These are phyloP conservation scores for Agaricus sinodeliciosus DNA, from an alignment of 768 basidiomycete species.

Conservation along the genomic window DNA sequence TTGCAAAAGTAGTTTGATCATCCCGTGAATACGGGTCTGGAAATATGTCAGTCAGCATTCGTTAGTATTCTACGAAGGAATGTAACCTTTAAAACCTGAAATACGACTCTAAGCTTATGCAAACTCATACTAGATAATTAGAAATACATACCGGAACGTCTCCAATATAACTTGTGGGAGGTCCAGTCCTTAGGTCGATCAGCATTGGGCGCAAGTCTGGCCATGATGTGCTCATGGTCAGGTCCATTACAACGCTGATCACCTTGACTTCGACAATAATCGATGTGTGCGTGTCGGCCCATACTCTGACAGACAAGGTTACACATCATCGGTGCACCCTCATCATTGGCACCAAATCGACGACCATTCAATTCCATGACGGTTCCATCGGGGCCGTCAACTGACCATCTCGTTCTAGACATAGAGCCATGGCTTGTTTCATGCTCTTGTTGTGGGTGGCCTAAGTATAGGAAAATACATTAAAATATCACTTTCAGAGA, in stretches of 20 bases:
- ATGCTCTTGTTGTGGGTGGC: constrained; percentile 53
- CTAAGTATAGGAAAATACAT: constrained; percentile 22
- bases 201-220: constrained; percentile 39
- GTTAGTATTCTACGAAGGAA: background rate
- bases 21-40: constrained; percentile 56
- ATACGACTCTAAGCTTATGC: background rate
- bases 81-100: constrained; percentile 48
- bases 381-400: constrained; percentile 45
- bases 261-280: constrained; percentile 41
- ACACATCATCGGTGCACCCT: constrained; percentile 61
- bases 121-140: background rate
- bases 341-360: constrained; percentile 45
- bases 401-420: constrained; percentile 49
- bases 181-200: constrained; percentile 44
- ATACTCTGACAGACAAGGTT: constrained; percentile 47
- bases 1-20: constrained; percentile 44
- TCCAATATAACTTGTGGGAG: constrained; percentile 50
- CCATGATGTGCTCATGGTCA: constrained; percentile 40
- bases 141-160: constrained; percentile 40
- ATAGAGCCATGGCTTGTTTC: constrained; percentile 62
- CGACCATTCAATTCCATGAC: constrained; percentile 48
- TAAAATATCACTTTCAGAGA: background rate
- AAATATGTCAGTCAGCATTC: background rate
- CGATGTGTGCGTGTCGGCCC: constrained; percentile 53
- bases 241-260: constrained; percentile 30